Percentiles rank a stretch among this genome's conserved stretches.
phyloP scores from a whole-genome alignment of 139 green algal species.

The Protoeuglena noctilucae region DNA sequence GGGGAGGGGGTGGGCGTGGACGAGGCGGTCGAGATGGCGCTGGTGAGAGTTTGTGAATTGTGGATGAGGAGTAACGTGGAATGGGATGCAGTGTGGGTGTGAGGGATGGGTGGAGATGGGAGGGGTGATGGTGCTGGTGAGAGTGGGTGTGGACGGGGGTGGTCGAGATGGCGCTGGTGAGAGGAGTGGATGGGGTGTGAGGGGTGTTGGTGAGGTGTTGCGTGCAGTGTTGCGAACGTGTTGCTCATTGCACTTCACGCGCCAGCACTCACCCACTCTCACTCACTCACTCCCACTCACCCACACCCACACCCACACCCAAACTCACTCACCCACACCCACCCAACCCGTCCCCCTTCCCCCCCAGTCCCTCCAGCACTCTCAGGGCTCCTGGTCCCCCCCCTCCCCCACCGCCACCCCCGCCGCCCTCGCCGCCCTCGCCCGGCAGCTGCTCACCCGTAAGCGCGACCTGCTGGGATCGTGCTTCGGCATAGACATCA shows the following conservation, averaged over 20 bases:
- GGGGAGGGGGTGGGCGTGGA: constrained; percentile 19
- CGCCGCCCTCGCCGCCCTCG: constrained; percentile 10
- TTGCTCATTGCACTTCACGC: too few species aligned
- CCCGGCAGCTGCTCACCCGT: constrained; percentile 29
- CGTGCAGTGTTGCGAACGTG: too few species aligned
- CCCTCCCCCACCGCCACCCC: background rate
- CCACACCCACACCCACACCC: too few species aligned
- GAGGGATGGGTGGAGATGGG: constrained; percentile 40
- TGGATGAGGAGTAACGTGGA: too few species aligned
- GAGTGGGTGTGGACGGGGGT: background rate
- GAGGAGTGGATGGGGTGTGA: background rate
- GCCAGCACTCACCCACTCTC: too few species aligned
- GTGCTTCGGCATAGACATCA: constrained; percentile 40
- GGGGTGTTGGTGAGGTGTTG: background rate
- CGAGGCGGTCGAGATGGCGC: constrained; percentile 39
- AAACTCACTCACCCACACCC: background rate
- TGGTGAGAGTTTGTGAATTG: too few species aligned
- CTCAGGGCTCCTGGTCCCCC: background rate
- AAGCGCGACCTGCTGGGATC: constrained; percentile 48
- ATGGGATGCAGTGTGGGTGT: too few species aligned
- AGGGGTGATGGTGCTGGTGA: constrained; percentile 37
- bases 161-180: background rate
- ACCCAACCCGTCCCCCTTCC: too few species aligned
- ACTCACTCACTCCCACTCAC: too few species aligned
- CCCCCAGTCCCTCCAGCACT: too few species aligned